Evolutionary conservation across 345 rosid species (phyloP).

Genomic region (Kandelia obovata): DNA sequence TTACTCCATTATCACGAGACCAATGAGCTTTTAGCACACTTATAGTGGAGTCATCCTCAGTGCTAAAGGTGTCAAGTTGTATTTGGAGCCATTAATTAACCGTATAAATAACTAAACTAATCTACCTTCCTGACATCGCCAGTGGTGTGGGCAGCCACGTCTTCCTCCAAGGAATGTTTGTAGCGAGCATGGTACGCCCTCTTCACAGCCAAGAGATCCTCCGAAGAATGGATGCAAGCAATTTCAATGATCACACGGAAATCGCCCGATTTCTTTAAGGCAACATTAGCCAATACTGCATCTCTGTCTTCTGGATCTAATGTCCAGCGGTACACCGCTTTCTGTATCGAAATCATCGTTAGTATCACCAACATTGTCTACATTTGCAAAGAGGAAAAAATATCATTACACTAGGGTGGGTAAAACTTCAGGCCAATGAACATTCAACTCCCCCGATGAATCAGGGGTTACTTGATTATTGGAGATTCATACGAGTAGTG

Average conservation of each 20-base stretch:
- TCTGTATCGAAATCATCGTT: constrained; percentile 1
- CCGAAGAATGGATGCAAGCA: constrained; percentile 46
- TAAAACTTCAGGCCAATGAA: too few species aligned
- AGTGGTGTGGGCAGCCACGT: constrained; percentile 52
- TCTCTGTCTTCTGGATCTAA: constrained; percentile 34
- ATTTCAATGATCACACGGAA: constrained; percentile 51
- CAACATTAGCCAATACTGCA: constrained; percentile 30
- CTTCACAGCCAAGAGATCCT: constrained; percentile 57
- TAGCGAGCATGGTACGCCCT: constrained; percentile 57
- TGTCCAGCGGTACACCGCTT: constrained; percentile 28
- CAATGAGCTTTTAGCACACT: too few species aligned
- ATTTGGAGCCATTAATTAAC: background rate
- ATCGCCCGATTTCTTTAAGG: constrained; percentile 24
- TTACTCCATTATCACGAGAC: too few species aligned
- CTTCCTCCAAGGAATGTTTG: constrained; percentile 70
- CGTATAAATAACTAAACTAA: background rate
- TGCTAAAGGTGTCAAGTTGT: too few species aligned
- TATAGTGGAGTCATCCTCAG: too few species aligned
- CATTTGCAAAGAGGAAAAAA: too few species aligned
- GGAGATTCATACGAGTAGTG: too few species aligned
- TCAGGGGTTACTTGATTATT: too few species aligned
- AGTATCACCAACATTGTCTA: too few species aligned
- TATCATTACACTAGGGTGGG: too few species aligned
- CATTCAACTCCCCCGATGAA: too few species aligned
- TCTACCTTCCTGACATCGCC: constrained; percentile 55